These are phyloP conservation scores for Lagenidium sp. DNA, from an alignment of 352 stramenopile genomes.

Conservation along the genomic window DNA sequence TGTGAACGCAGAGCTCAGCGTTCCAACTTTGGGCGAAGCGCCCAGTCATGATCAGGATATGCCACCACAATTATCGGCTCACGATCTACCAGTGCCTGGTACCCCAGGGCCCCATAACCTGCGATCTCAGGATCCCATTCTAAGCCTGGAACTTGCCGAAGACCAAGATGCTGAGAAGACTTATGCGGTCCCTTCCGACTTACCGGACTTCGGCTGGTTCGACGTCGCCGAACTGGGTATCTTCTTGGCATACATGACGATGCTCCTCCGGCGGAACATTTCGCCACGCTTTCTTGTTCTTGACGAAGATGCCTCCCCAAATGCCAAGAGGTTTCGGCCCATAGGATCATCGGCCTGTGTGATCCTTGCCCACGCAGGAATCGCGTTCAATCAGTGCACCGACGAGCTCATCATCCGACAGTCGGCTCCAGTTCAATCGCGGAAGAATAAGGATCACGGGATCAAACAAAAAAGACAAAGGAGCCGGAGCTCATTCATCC, in stretches of 20 bases:
- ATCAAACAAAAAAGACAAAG: no score
- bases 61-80: no score
- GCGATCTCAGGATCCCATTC: no score
- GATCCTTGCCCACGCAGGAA: conserved; percentile 15
- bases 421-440: background rate
- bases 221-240: conserved; percentile 40
- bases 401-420: conserved; percentile 17
- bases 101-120: no score
- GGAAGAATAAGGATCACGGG: background rate
- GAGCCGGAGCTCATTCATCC: no score
- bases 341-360: conserved; percentile 18
- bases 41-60: no score
- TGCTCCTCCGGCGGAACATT: conserved; percentile 44
- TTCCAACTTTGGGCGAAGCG: no score
- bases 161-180: conserved; percentile 36
- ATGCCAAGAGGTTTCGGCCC: conserved; percentile 2
- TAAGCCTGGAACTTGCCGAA: no score
- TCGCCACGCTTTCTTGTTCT: conserved; percentile 25
- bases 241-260: conserved; percentile 28
- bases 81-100: no score
- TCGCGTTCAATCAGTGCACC: conserved; percentile 16
- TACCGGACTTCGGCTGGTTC: conserved; percentile 33
- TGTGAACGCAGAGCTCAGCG: background rate
- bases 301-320: conserved; percentile 12
- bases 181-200: conserved; percentile 26